phyloP scores from a whole-genome alignment of 371 early-diverging fungal species.

The Mucor lusitanicus region DNA sequence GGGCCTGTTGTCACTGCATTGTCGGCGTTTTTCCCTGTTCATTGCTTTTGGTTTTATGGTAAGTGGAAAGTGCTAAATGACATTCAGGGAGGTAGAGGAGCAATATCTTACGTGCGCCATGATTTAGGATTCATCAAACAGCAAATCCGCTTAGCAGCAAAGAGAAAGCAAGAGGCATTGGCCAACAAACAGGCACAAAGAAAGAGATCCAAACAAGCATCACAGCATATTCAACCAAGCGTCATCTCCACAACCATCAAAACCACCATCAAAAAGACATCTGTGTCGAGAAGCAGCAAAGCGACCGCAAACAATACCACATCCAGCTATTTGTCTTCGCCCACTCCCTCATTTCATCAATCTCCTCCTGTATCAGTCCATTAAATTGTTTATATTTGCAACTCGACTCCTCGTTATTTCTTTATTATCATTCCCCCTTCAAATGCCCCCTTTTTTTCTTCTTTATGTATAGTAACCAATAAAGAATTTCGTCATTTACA shows the following conservation, averaged over 20 bases:
- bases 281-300: not conserved
- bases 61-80: not conserved
- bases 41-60: conserved; percentile 55
- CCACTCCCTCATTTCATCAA: conserved; percentile 13
- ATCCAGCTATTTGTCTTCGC: not conserved
- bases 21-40: conserved; percentile 38
- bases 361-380: conserved; percentile 26
- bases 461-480: not conserved
- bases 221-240: not conserved
- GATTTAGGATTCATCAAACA: conserved; percentile 31
- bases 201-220: not conserved
- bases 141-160: conserved; percentile 18
- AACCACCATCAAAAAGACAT: not conserved
- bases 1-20: conserved; percentile 19
- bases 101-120: too few relatives aligned
- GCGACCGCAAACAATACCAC: not conserved
- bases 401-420: not conserved
- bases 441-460: not conserved
- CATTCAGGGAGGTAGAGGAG: not conserved
- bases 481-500: not conserved
- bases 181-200: not conserved
- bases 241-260: not conserved
- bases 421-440: not conserved
- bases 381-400: conserved; percentile 5
- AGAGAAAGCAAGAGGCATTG: not conserved